A percentile compares a stretch with the other conserved stretches of the same genome.
These are phyloP conservation scores for Colletotrichum australisinense DNA, from an alignment of 2,329 filamentous ascomycete species.

Conservation along the genomic window DNA sequence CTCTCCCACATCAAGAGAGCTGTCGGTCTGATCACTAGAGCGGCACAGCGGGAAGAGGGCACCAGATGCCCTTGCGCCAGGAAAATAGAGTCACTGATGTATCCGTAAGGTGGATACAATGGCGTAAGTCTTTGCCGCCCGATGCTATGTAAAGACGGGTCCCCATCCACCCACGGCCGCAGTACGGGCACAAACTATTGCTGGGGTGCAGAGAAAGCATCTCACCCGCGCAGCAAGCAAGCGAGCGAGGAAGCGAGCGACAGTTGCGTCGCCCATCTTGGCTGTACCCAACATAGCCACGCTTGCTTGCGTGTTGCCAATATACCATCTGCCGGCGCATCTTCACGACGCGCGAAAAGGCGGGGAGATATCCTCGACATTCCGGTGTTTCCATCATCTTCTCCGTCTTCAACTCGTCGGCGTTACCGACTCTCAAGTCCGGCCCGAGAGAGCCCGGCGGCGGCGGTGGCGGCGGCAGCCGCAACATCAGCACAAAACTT, in stretches of 20 bases:
- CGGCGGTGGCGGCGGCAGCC: too few species aligned
- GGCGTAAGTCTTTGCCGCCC: slow-evolving; percentile 31
- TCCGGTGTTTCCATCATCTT: not conserved
- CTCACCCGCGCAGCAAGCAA: not conserved
- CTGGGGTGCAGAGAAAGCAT: not conserved
- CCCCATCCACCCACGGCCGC: not conserved
- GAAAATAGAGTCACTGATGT: slow-evolving; percentile 17
- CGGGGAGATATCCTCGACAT: not conserved
- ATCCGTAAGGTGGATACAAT: slow-evolving; percentile 20
- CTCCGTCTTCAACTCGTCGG: not conserved
- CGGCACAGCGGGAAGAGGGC: not conserved
- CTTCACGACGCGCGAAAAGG: not conserved
- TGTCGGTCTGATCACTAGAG: not conserved
- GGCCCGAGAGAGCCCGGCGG: not conserved
- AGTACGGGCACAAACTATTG: not conserved
- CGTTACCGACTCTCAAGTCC: not conserved
- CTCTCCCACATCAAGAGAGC: not conserved
- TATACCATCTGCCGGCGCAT: not conserved
- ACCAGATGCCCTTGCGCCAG: slow-evolving; percentile 19
- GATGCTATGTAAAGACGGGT: not conserved
- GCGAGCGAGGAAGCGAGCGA: not conserved
- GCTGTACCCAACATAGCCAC: slow-evolving; percentile 31
- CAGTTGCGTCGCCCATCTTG: slow-evolving; percentile 15
- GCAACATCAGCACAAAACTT: not conserved
- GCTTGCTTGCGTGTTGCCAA: slow-evolving; percentile 25